Percentiles rank a stretch among this genome's conserved stretches.
phyloP scores from a whole-genome alignment of 331 rosid species.

The Quercus phellos region DNA sequence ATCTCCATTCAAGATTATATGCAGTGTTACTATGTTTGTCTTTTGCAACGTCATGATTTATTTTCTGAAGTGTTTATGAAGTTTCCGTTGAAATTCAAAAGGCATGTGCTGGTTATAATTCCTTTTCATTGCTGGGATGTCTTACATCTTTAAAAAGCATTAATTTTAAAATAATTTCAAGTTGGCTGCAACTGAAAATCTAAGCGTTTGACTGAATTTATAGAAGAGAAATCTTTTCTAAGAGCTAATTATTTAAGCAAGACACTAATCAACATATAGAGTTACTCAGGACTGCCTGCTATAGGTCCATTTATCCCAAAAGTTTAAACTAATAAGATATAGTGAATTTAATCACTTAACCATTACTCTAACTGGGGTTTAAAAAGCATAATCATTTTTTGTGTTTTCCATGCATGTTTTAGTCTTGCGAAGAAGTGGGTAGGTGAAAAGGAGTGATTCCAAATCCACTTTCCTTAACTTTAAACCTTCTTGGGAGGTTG shows the following conservation, averaged over 20 bases:
- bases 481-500: not conserved
- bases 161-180: not conserved
- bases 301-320: too few relatives aligned
- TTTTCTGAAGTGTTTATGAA: not conserved
- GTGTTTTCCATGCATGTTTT: not conserved
- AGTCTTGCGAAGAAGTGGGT: not conserved
- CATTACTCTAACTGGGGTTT: not conserved
- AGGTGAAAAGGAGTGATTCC: not conserved
- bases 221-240: not conserved
- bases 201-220: not conserved
- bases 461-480: not conserved
- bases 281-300: too few relatives aligned
- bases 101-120: not conserved
- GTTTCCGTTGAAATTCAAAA: not conserved
- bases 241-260: not conserved
- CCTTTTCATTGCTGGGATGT: not conserved
- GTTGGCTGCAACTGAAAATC: not conserved
- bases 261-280: too few relatives aligned
- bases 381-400: not conserved
- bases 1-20: conserved; percentile 23
- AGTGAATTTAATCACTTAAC: not conserved
- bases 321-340: too few relatives aligned
- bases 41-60: not conserved
- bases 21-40: not conserved
- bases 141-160: not conserved